Percentiles rank a stretch among this genome's conserved stretches.
Conservation (phyloP, 1,284 basidiomycete species). For the Leucoagaricus sp. region DNA sequence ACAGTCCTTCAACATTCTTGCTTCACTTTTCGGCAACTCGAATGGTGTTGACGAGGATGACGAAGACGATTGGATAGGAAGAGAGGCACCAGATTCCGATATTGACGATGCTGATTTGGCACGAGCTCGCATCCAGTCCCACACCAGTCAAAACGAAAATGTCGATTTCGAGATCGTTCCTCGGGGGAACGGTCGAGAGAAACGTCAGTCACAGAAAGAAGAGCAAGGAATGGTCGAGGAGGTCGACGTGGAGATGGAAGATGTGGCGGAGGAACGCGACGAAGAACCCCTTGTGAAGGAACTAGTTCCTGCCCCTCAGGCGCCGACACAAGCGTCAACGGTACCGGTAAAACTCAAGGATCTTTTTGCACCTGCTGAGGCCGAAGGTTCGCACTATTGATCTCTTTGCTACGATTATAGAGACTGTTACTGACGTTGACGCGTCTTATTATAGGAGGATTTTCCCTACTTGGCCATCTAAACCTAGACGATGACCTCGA, state of each 20-base stretch:
- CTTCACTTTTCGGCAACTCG: slow-evolving; percentile 48
- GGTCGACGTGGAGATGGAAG: slow-evolving; percentile 14
- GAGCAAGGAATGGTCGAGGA: not conserved
- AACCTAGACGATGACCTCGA: slow-evolving; percentile 58
- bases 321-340: slow-evolving; percentile 10
- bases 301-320: not conserved
- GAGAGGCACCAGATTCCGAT: slow-evolving; percentile 57
- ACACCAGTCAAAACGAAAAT: slow-evolving; percentile 23
- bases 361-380: slow-evolving; percentile 66
- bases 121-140: slow-evolving; percentile 25
- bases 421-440: slow-evolving; percentile 1
- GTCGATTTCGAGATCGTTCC: slow-evolving; percentile 44
- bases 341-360: slow-evolving; percentile 54
- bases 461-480: slow-evolving; percentile 70
- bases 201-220: not conserved
- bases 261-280: slow-evolving; percentile 22
- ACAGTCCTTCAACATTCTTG: slow-evolving; percentile 48
- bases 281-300: slow-evolving; percentile 18
- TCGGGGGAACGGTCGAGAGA: slow-evolving; percentile 10
- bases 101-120: slow-evolving; percentile 41
- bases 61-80: slow-evolving; percentile 53
- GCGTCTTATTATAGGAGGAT: slow-evolving; percentile 34
- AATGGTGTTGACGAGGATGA: slow-evolving; percentile 35
- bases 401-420: not conserved
- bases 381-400: slow-evolving; percentile 49